phyloP scores from a whole-genome alignment of 805 yeast species.

The Suhomyces prunicola region DNA sequence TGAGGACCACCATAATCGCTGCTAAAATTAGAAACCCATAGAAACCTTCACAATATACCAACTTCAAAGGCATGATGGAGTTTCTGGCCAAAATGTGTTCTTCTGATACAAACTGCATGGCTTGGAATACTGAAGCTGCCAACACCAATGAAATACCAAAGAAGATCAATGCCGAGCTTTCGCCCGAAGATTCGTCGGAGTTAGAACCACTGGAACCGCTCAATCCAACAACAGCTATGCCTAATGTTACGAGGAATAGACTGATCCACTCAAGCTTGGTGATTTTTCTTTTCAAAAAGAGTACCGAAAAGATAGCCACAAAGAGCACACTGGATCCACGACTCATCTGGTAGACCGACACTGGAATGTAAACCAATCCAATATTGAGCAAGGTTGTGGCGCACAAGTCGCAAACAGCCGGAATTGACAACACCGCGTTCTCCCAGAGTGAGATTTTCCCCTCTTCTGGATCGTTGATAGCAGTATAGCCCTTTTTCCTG shows the following conservation, averaged over 20 bases:
- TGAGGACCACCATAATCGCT: conserved; percentile 42
- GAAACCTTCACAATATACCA: conserved; percentile 74
- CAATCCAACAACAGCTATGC: conserved; percentile 70
- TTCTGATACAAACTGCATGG: conserved; percentile 75
- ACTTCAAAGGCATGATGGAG: conserved; percentile 55
- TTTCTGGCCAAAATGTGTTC: conserved; percentile 59
- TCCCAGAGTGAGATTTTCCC: conserved; percentile 12
- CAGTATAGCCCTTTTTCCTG: conserved; percentile 12
- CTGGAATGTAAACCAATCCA: conserved; percentile 74
- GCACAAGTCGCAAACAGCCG: conserved; percentile 66
- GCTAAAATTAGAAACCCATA: conserved; percentile 54
- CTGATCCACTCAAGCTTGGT: conserved; percentile 66
- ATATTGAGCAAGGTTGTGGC: conserved; percentile 76
- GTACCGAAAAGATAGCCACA: conserved; percentile 67
- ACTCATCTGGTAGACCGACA: conserved; percentile 82
- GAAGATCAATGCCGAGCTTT: conserved; percentile 28
- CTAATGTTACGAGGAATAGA: conserved; percentile 59
- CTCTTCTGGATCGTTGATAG: conserved; percentile 10
- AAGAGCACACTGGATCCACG: conserved; percentile 73
- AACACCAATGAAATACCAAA: conserved; percentile 60
- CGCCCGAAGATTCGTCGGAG: conserved; percentile 6
- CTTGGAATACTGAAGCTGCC: conserved; percentile 64
- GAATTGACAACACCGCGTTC: conserved; percentile 44
- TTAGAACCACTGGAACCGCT: conserved; percentile 50
- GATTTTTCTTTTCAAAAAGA: conserved; percentile 55